Evolutionary conservation across 2,329 filamentous ascomycete genomes (phyloP).

Genomic region (Hawksworthiomyces lignivorus): DNA sequence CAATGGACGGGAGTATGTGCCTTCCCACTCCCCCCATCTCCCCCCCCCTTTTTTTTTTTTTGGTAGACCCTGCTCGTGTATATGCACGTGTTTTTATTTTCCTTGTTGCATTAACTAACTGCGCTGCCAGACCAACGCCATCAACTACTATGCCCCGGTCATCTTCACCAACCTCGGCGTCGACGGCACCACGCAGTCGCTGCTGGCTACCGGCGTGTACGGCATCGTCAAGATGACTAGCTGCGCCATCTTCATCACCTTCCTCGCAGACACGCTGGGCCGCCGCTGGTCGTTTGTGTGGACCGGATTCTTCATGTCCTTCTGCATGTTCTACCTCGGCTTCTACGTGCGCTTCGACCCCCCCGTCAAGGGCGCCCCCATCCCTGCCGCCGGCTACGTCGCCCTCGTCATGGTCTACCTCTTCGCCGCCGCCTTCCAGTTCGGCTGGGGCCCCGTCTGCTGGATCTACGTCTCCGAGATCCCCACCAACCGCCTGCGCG

Average conservation of each 20-base stretch:
- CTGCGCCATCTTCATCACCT: conserved; percentile 49
- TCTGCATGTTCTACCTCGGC: conserved; percentile 53
- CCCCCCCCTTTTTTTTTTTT: too few species aligned
- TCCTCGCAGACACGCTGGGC: conserved; percentile 52
- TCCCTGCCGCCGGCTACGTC: conserved; percentile 42
- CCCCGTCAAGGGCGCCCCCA: conserved; percentile 26
- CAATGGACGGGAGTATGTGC: conserved; percentile 45
- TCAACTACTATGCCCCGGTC: conserved; percentile 25
- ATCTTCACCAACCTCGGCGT: conserved; percentile 26
- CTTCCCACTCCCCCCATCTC: too few species aligned
- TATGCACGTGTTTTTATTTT: too few species aligned
- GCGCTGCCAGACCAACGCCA: conserved; percentile 12
- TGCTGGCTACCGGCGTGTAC: conserved; percentile 56
- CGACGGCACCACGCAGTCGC: conserved; percentile 38
- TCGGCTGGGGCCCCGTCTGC: conserved; percentile 56
- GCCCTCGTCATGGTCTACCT: conserved; percentile 54
- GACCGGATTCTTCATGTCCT: conserved; percentile 31
- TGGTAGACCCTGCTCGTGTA: too few species aligned
- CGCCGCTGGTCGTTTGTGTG: conserved; percentile 47
- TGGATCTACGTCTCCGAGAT: conserved; percentile 56
- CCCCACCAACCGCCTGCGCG: conserved; percentile 49
- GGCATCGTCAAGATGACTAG: conserved; percentile 53
- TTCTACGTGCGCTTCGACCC: conserved; percentile 47
- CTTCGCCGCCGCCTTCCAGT: conserved; percentile 54
- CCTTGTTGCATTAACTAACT: too few species aligned